Conservation (phyloP, 495 filamentous ascomycete species). For the Aspergillus heteromorphus region DNA sequence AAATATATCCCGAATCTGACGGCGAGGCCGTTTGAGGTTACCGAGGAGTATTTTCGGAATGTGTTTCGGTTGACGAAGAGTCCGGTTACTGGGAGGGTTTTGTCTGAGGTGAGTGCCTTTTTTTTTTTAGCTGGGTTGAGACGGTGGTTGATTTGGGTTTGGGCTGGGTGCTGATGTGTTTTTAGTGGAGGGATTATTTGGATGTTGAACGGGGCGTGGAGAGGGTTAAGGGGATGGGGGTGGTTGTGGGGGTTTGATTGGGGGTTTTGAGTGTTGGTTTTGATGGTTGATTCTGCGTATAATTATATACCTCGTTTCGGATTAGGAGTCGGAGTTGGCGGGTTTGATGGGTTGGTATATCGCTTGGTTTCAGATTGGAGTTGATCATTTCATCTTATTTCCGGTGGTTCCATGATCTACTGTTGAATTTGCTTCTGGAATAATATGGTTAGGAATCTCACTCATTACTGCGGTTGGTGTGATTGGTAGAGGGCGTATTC, state of each 20-base stretch:
- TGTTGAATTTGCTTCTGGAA: no score
- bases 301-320: not conserved
- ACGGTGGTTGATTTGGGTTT: no score
- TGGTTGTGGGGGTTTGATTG: not conserved
- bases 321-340: not conserved
- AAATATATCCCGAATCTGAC: conserved; percentile 16
- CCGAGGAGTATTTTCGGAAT: not conserved
- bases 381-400: no score
- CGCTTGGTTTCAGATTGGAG: no score
- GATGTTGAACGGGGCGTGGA: not conserved
- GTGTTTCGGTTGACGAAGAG: not conserved
- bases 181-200: not conserved
- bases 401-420: no score
- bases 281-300: not conserved
- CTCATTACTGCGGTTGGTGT: no score
- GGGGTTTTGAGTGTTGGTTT: no score
- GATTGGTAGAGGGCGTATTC: no score
- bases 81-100: not conserved
- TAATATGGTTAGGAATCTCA: not conserved
- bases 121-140: no score
- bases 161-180: not conserved
- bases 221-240: not conserved
- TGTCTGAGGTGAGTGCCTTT: not conserved
- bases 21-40: conserved; percentile 13
- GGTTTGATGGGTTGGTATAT: not conserved